phyloP scores from a whole-genome alignment of 208 protist genomes.

The Crithidia brevicula region DNA sequence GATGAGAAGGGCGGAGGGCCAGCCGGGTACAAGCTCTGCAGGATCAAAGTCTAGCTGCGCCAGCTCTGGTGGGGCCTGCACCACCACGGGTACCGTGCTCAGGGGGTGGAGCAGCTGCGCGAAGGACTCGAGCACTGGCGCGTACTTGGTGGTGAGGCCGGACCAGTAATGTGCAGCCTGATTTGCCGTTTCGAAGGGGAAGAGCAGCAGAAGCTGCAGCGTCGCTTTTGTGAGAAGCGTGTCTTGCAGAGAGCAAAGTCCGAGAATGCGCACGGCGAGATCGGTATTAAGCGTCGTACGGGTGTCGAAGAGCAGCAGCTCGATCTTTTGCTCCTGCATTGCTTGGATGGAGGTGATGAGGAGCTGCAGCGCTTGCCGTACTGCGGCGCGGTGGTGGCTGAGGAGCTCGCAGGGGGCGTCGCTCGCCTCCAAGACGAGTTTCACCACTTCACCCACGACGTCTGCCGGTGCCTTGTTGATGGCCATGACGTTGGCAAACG shows the following conservation, averaged over 20 bases:
- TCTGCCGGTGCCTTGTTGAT: constrained; percentile 74
- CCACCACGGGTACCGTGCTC: constrained; percentile 22
- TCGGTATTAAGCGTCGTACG: constrained; percentile 64
- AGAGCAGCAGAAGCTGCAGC: constrained; percentile 64
- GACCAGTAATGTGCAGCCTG: constrained; percentile 59
- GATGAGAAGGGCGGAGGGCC: constrained; percentile 26
- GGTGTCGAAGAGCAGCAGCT: constrained; percentile 77
- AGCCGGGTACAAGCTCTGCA: constrained; percentile 28
- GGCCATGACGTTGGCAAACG: constrained; percentile 75
- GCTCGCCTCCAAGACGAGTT: constrained; percentile 51
- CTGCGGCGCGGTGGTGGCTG: constrained; percentile 65
- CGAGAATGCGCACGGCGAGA: constrained; percentile 58
- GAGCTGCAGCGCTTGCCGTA: constrained; percentile 73
- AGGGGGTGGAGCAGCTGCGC: constrained; percentile 38
- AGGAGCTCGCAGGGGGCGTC: constrained; percentile 55
- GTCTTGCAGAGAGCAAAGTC: constrained; percentile 53
- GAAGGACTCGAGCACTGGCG: constrained; percentile 45
- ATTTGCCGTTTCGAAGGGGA: constrained; percentile 59
- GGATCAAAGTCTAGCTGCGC: constrained; percentile 66
- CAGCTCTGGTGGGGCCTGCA: constrained; percentile 70
- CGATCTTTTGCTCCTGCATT: constrained; percentile 52
- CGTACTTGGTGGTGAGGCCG: constrained; percentile 37
- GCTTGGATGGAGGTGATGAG: constrained; percentile 64
- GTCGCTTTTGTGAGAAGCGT: constrained; percentile 59
- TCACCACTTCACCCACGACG: constrained; percentile 72